phyloP scores from a whole-genome alignment of 2,329 filamentous ascomycete species.

The Gaeumannomyces sp. region DNA sequence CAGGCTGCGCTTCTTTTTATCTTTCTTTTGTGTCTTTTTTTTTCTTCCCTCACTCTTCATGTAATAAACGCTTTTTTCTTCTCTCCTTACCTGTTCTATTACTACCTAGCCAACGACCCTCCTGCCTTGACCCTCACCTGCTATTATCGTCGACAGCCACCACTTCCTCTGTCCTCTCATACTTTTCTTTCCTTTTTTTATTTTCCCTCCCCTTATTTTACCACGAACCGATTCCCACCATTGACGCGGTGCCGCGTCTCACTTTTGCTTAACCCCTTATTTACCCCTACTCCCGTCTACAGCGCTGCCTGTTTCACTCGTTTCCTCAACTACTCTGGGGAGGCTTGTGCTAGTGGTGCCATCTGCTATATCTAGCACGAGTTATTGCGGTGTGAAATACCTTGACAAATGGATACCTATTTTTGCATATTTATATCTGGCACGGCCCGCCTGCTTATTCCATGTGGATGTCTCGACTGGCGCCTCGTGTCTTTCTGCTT shows the following conservation, averaged over 20 bases:
- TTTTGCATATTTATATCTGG: background rate
- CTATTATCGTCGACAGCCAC: background rate
- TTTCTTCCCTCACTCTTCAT: conserved; percentile 5
- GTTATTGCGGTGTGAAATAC: background rate
- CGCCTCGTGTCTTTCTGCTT: background rate
- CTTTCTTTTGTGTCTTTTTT: conserved; percentile 7
- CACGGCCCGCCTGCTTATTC: background rate
- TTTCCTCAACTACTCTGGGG: background rate
- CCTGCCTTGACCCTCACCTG: conserved; percentile 11
- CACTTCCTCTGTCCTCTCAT: conserved; percentile 13
- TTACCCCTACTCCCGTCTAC: background rate
- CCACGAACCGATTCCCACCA: conserved; percentile 1
- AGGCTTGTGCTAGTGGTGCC: background rate
- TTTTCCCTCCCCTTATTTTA: no score
- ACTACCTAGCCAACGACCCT: conserved; percentile 13
- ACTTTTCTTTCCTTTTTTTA: conserved; percentile 16
- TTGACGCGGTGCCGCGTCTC: background rate
- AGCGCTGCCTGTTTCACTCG: background rate
- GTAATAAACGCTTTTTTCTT: conserved; percentile 10
- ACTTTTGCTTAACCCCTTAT: background rate
- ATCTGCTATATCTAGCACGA: background rate
- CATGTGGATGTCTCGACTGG: no score
- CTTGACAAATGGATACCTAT: conserved; percentile 1
- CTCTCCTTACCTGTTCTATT: conserved; percentile 1
- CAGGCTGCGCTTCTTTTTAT: conserved; percentile 4